Percentiles rank a stretch among this genome's conserved stretches.
These are phyloP conservation scores for Aureobasidium subglaciale DNA, from an alignment of 2,329 filamentous ascomycete species.

Conservation along the genomic window DNA sequence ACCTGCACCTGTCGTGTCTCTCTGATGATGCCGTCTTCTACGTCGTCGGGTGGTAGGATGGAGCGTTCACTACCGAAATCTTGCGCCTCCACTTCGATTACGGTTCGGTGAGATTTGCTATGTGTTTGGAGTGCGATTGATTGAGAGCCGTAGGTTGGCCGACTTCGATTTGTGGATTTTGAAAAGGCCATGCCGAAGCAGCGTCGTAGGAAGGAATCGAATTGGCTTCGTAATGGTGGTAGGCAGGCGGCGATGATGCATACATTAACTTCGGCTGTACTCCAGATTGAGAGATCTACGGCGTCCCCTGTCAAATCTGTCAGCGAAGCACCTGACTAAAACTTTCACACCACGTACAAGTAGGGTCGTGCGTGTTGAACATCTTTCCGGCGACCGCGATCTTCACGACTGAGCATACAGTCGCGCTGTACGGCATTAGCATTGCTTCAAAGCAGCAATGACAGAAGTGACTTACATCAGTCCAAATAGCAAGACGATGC, in stretches of 20 bases:
- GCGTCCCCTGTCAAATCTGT: constrained; percentile 10
- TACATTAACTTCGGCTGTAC: constrained; percentile 16
- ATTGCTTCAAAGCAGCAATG: too few relatives aligned
- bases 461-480: constrained; percentile 12
- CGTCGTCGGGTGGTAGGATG: neutral
- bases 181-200: constrained; percentile 10
- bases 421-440: constrained; percentile 5
- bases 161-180: neutral
- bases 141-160: neutral
- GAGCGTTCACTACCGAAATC: constrained; percentile 3
- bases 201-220: constrained; percentile 13
- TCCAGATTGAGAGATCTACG: constrained; percentile 17
- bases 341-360: neutral
- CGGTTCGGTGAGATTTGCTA: neutral
- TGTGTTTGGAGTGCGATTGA: neutral
- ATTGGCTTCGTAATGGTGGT: constrained; percentile 16
- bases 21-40: constrained; percentile 1
- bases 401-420: constrained; percentile 16
- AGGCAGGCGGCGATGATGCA: constrained; percentile 18
- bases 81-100: neutral
- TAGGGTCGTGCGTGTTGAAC: constrained; percentile 12
- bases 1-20: constrained; percentile 7
- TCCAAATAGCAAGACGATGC: constrained; percentile 15
- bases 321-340: neutral
- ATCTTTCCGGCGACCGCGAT: constrained; percentile 14